These are phyloP conservation scores for Akanthomyces muscarius DNA, from an alignment of 2,329 filamentous ascomycete species.

Conservation along the genomic window DNA sequence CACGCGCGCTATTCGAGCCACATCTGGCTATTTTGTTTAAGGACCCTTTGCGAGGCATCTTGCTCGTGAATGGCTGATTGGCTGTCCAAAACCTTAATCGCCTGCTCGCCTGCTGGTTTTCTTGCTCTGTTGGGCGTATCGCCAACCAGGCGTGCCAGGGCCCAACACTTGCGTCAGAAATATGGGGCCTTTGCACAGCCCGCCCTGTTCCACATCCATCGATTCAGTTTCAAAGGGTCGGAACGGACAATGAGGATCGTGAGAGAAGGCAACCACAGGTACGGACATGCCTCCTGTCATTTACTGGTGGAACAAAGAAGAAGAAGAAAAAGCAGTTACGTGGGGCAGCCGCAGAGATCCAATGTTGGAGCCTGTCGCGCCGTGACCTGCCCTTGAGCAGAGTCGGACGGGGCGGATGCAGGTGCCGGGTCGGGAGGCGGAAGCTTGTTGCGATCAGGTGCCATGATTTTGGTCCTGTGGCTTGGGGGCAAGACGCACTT, in stretches of 20 bases:
- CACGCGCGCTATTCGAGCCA: not conserved
- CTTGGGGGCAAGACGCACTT: not conserved
- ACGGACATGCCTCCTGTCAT: too few species aligned
- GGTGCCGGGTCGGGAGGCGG: not conserved
- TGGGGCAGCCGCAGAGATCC: not conserved
- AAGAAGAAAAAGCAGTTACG: not conserved
- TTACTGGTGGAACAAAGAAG: too few species aligned
- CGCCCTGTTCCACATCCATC: not conserved
- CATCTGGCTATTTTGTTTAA: not conserved
- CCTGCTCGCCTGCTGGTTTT: not conserved
- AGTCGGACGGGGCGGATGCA: not conserved
- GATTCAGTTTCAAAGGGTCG: conserved; percentile 9
- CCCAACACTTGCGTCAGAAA: conserved; percentile 10
- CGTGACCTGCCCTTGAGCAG: not conserved
- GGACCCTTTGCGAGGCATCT: not conserved
- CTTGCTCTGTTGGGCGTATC: not conserved
- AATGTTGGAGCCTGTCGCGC: not conserved
- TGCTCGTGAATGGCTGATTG: not conserved
- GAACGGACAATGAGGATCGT: not conserved
- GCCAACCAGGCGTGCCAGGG: not conserved
- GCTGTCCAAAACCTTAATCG: not conserved
- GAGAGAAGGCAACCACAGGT: not conserved
- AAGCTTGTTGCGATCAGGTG: not conserved
- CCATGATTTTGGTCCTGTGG: not conserved
- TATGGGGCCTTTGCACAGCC: conserved; percentile 4